A percentile compares a stretch with the other conserved stretches of the same genome.
Evolutionary conservation across 176 grass and related monocot genomes (phyloP).

Genomic region (Zoysia pacifica): DNA sequence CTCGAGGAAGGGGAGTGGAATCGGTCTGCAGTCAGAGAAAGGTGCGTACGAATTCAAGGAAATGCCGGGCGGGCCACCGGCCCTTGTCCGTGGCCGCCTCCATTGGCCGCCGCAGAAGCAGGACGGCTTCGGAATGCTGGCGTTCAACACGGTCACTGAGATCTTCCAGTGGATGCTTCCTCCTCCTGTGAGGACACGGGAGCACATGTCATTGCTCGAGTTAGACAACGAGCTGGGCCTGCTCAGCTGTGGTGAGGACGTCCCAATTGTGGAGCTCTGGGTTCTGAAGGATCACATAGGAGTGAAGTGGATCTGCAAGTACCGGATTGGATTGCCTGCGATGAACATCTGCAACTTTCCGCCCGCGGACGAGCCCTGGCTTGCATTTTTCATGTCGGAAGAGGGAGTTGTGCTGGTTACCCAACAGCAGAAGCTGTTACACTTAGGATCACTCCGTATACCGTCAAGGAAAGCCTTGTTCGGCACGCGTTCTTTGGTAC

Average conservation of each 20-base stretch:
- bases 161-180: not conserved
- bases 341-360: not conserved
- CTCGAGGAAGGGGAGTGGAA: not conserved
- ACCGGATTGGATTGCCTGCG: not conserved
- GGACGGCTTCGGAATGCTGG: not conserved
- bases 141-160: constrained; percentile 23
- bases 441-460: constrained; percentile 14
- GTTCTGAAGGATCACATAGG: not conserved
- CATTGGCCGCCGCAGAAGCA: not conserved
- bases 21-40: not conserved
- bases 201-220: not conserved
- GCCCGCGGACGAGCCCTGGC: not conserved
- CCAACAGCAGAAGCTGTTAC: not conserved
- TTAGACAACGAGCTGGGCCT: not conserved
- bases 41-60: not conserved
- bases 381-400: not conserved
- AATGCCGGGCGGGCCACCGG: not conserved
- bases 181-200: not conserved
- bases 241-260: not conserved
- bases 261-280: not conserved
- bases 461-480: constrained; percentile 20
- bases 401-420: constrained; percentile 8
- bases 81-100: not conserved
- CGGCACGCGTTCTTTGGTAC: not conserved
- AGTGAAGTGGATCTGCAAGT: not conserved